A percentile compares a stretch with the other conserved stretches of the same genome.
These are phyloP conservation scores for Ganoderma boninense DNA, from an alignment of 1,284 basidiomycete species.

Conservation along the genomic window DNA sequence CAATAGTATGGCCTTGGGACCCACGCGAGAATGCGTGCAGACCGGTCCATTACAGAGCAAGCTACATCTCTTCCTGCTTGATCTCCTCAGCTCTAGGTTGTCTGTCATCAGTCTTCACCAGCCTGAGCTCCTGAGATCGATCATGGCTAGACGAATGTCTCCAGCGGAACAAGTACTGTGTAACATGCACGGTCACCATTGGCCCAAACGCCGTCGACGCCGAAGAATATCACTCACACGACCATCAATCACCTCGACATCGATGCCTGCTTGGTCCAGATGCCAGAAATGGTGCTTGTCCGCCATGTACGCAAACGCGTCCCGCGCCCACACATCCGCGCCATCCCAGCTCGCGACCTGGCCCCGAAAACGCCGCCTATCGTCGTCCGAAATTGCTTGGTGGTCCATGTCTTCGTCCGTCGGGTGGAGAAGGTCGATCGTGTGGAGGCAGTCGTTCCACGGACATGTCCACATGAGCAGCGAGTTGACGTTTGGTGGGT, in stretches of 20 bases:
- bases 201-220: neutral
- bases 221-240: constrained; percentile 23
- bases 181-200: neutral
- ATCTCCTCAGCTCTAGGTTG: constrained; percentile 4
- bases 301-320: constrained; percentile 32
- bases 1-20: neutral
- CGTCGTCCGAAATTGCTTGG: constrained; percentile 23
- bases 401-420: constrained; percentile 32
- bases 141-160: constrained; percentile 21
- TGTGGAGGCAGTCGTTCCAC: constrained; percentile 32
- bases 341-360: constrained; percentile 25
- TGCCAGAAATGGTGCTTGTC: constrained; percentile 31
- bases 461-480: constrained; percentile 39
- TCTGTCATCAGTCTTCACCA: constrained; percentile 2
- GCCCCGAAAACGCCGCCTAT: constrained; percentile 18
- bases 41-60: neutral
- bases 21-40: neutral
- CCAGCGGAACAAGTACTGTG: constrained; percentile 15
- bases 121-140: neutral
- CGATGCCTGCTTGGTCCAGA: constrained; percentile 32
- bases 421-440: constrained; percentile 34
- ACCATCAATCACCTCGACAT: constrained; percentile 17
- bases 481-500: constrained; percentile 29
- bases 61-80: constrained; percentile 19
- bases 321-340: constrained; percentile 26